Evolutionary conservation across 1,139 yeast genomes (phyloP).

Genomic region (Geotrichum histeridarum): DNA sequence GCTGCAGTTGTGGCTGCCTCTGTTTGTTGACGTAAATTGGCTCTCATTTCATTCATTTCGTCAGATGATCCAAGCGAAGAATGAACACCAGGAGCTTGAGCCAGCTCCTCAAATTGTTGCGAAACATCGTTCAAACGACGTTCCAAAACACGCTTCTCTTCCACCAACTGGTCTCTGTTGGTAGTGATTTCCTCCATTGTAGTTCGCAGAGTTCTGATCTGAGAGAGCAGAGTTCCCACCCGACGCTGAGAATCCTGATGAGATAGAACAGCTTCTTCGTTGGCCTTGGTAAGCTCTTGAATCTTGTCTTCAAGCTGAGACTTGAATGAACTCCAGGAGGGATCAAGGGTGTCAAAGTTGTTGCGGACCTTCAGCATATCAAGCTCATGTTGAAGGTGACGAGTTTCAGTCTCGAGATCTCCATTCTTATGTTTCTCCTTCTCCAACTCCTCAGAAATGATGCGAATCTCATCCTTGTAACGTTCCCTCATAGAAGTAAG

Average conservation of each 20-base stretch:
- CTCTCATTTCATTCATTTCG: conserved; percentile 24
- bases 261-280: conserved; percentile 41
- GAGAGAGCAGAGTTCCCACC: conserved; percentile 34
- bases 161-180: conserved; percentile 38
- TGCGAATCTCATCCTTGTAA: conserved; percentile 53
- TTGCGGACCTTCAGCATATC: conserved; percentile 38
- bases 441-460: conserved; percentile 54
- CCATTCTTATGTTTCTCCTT: conserved; percentile 46
- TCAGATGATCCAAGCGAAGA: conserved; percentile 6
- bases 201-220: conserved; percentile 34
- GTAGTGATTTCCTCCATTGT: conserved; percentile 37
- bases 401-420: conserved; percentile 57
- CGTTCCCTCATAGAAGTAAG: conserved; percentile 38
- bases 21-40: conserved; percentile 25
- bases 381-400: conserved; percentile 55
- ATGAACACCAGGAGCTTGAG: conserved; percentile 21
- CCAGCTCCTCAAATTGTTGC: conserved; percentile 31
- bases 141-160: conserved; percentile 39
- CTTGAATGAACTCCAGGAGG: conserved; percentile 42
- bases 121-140: conserved; percentile 33
- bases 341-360: conserved; percentile 20
- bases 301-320: conserved; percentile 51
- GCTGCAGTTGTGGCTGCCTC: conserved; percentile 22
- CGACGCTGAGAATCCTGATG: conserved; percentile 39
- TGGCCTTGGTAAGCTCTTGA: conserved; percentile 47